phyloP scores from a whole-genome alignment of 2,329 filamentous ascomycete genomes.

The Ilyonectria mors-panacis region DNA sequence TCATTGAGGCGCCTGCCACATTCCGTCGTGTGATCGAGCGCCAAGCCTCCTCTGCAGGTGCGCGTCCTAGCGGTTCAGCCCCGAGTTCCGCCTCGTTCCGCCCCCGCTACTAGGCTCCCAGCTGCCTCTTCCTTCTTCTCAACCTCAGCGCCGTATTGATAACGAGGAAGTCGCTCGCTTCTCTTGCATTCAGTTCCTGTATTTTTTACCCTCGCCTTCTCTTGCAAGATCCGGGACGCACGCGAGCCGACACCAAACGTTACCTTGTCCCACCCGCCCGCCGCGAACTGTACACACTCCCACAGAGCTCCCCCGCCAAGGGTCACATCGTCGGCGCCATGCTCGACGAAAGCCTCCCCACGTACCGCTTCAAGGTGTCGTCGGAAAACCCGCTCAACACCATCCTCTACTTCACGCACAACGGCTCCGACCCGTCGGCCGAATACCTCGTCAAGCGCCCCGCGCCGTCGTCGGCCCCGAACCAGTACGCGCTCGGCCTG shows the following conservation, averaged over 20 bases:
- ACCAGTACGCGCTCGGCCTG: slow-evolving; percentile 89
- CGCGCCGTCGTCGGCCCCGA: slow-evolving; percentile 76
- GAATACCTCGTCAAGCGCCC: slow-evolving; percentile 88
- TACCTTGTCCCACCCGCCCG: not conserved
- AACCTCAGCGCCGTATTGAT: slow-evolving; percentile 13
- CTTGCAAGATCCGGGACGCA: not conserved
- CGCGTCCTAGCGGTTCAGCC: slow-evolving; percentile 15
- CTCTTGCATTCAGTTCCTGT: not conserved
- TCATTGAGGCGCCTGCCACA: not conserved
- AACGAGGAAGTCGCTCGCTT: slow-evolving; percentile 15
- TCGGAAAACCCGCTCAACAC: slow-evolving; percentile 69
- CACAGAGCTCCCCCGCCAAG: slow-evolving; percentile 1
- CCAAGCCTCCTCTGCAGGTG: slow-evolving; percentile 21
- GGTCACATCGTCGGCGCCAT: slow-evolving; percentile 62
- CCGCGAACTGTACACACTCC: slow-evolving; percentile 1
- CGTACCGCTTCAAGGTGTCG: slow-evolving; percentile 69
- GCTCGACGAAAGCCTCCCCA: slow-evolving; percentile 96
- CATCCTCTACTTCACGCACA: slow-evolving; percentile 74
- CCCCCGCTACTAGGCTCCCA: slow-evolving; percentile 12
- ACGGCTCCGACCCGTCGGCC: slow-evolving; percentile 84
- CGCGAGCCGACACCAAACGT: not conserved
- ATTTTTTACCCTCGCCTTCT: not conserved
- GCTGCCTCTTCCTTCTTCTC: slow-evolving; percentile 5
- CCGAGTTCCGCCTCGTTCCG: slow-evolving; percentile 27
- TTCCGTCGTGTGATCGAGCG: slow-evolving; percentile 21